Conservation (phyloP, 139 green algal genomes). For the Coccomyxa sp. region DNA sequence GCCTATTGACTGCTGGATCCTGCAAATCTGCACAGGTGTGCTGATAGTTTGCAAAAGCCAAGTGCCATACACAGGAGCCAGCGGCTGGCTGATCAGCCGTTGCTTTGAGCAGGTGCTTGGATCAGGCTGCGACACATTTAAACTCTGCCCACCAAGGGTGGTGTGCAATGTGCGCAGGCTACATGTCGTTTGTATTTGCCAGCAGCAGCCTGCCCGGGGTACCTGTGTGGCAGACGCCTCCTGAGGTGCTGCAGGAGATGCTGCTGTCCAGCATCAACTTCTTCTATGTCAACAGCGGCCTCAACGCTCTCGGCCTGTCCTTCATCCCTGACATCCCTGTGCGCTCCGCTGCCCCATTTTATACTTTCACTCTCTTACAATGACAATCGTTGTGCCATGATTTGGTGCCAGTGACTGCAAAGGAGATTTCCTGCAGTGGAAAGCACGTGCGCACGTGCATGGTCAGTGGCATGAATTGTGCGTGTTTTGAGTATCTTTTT, state of each 20-base stretch:
- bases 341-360: constrained; percentile 1
- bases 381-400: not conserved
- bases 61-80: no score
- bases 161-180: not conserved
- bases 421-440: no score
- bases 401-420: not conserved
- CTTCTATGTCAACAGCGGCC: constrained; percentile 78
- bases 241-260: not conserved
- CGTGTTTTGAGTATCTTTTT: no score
- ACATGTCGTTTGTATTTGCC: not conserved
- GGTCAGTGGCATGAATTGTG: not conserved
- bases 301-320: constrained; percentile 38
- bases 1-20: no score
- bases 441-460: not conserved
- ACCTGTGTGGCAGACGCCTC: not conserved
- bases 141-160: no score
- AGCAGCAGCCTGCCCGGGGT: not conserved
- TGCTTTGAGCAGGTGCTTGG: no score
- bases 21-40: no score
- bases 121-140: no score
- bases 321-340: constrained; percentile 38
- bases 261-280: constrained; percentile 68
- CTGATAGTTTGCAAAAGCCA: no score
- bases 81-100: no score
- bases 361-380: not conserved